phyloP scores from a whole-genome alignment of 2,329 filamentous ascomycete species.

The Exophiala viscosa region DNA sequence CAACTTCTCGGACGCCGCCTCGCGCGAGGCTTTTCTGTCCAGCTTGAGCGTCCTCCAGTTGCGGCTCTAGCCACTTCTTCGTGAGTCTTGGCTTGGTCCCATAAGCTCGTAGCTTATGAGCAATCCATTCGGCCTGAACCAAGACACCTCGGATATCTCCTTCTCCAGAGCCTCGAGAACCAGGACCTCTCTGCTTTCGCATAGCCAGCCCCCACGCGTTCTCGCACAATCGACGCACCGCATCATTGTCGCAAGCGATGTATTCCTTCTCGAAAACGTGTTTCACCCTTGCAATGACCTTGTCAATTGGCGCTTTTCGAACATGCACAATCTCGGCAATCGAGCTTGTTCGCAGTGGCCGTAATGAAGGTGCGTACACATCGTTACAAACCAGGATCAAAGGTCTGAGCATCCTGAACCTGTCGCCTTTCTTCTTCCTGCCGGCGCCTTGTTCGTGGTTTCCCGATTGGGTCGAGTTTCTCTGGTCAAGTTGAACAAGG shows the following conservation, averaged over 20 bases:
- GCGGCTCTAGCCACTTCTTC: conserved; percentile 58
- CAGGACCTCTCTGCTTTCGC: conserved; percentile 50
- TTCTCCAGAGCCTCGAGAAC: conserved; percentile 43
- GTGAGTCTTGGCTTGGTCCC: conserved; percentile 45
- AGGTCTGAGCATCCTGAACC: conserved; percentile 80
- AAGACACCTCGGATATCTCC: conserved; percentile 62
- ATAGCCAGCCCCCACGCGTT: conserved; percentile 62
- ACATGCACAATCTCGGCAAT: conserved; percentile 89
- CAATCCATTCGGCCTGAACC: conserved; percentile 64
- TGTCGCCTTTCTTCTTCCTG: conserved; percentile 68
- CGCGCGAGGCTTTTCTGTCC: conserved; percentile 57
- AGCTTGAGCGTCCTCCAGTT: conserved; percentile 52
- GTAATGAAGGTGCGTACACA: conserved; percentile 84
- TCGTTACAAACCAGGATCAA: conserved; percentile 96
- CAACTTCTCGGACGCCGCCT: conserved; percentile 61
- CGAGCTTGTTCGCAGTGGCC: conserved; percentile 77
- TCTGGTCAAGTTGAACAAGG: conserved; percentile 79
- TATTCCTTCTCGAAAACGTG: conserved; percentile 83
- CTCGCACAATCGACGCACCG: conserved; percentile 69
- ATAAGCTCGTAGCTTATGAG: conserved; percentile 52
- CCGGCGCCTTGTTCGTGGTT: conserved; percentile 13
- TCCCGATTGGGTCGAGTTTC: conserved; percentile 55
- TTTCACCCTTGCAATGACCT: conserved; percentile 77
- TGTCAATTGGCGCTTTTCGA: conserved; percentile 80
- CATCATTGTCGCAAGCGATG: conserved; percentile 83